Percentiles rank a stretch among this genome's conserved stretches.
Conservation (phyloP, 2,329 filamentous ascomycete species). For the Claviceps lovelessii region DNA sequence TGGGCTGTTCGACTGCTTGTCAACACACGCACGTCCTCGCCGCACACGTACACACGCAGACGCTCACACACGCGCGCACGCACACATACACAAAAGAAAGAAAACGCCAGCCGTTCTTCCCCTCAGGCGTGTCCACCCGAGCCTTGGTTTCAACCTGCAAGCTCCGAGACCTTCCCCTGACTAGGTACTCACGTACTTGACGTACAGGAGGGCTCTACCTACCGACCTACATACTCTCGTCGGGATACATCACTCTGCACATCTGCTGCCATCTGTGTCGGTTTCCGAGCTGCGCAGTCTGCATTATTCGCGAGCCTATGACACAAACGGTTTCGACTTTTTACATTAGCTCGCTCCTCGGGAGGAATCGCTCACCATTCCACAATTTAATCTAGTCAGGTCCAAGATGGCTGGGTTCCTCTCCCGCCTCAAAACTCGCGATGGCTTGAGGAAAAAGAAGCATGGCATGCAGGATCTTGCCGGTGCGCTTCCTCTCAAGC, state of each 20-base stretch:
- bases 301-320: not conserved
- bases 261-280: not conserved
- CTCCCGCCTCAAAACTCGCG: slow-evolving; percentile 60
- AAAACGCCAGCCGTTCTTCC: not conserved
- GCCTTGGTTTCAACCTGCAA: not conserved
- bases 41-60: not conserved
- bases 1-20: not conserved
- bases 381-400: not conserved
- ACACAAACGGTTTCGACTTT: not conserved
- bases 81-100: not conserved
- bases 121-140: not conserved
- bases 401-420: slow-evolving; percentile 43
- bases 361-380: not conserved
- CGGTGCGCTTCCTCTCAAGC: slow-evolving; percentile 47
- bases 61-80: too few species aligned
- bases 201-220: not conserved
- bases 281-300: not conserved
- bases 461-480: slow-evolving; percentile 35
- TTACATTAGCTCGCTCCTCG: not conserved
- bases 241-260: not conserved
- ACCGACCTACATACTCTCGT: not conserved
- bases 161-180: not conserved
- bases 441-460: slow-evolving; percentile 57
- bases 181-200: too few species aligned
- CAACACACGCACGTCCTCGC: not conserved